Evolutionary conservation across 805 yeast genomes (phyloP), one percentile per base, ranked within the genome.

Genomic region (Yarrowia divulgata): DNA sequence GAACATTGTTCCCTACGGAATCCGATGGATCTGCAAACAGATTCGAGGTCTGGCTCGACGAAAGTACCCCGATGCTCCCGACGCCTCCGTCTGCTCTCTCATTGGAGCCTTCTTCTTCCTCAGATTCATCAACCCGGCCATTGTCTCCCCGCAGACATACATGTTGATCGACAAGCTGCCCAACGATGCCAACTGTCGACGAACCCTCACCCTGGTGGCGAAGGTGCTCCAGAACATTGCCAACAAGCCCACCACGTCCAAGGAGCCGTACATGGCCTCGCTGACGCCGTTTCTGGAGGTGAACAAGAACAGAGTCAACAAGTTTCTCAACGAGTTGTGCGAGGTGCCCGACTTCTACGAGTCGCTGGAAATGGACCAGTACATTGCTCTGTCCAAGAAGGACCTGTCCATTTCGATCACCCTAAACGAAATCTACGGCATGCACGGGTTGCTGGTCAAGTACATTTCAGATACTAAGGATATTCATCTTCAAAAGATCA

Each of bases 21-120:
- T 94, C 71, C 85, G 87, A 68, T 84, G 85, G 76, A 87, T 93
- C 46, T 89, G 97, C 72, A 87, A 72, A 84, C 88, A 55, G 87
- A 92, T 70, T 82, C 84, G 78, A 76, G 79, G 48, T 81, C 88
- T 69, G 87, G 91, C 67, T 3, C 79, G 83, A 37, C 78, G 79
- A n/a, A 86, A 86, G 72, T 89, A 89, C 73, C 90, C 90, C 0
- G 87, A 85, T 48, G 89, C 89, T 48, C 69, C 77, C 12, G 74
- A 72, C 62, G 69, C 77, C 0, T 77, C 78, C 6, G 76, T 77
- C 40, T 75, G 77, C 48, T 75, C 80, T 1, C 72, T 80, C 84
- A 88, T 92, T 35, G 97, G 97, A 0, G 93, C 97, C 0, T 94
- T 90, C 76, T 81, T 94, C 68, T 93, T 94, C 74, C 81, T 94